These are phyloP conservation scores for Epichloe amarillans DNA, from an alignment of 2,329 filamentous ascomycete species.

Conservation along the genomic window DNA sequence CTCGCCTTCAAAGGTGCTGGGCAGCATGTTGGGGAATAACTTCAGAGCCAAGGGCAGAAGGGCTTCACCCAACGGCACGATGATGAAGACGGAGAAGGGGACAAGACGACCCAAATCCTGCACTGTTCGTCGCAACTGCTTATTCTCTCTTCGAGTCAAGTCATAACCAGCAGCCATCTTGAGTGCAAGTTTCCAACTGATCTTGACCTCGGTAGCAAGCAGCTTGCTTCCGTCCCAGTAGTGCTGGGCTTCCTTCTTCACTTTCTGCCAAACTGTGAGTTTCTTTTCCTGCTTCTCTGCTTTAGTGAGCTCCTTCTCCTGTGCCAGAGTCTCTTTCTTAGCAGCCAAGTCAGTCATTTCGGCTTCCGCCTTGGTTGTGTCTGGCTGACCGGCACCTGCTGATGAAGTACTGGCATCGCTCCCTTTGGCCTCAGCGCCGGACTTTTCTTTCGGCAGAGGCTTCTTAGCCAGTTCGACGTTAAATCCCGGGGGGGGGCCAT, in stretches of 20 bases:
- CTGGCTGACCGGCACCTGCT: slow-evolving; percentile 17
- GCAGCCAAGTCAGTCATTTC: slow-evolving; percentile 48
- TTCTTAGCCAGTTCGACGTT: slow-evolving; percentile 84
- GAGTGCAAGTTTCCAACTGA: slow-evolving; percentile 78
- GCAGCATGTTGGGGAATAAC: slow-evolving; percentile 93
- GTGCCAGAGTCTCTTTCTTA: slow-evolving; percentile 46
- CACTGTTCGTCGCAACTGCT: slow-evolving; percentile 85
- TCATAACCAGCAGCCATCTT: slow-evolving; percentile 99
- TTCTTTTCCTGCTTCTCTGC: slow-evolving; percentile 64
- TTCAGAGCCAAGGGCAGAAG: slow-evolving; percentile 83
- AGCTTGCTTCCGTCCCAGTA: slow-evolving; percentile 99
- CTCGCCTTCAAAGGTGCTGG: slow-evolving; percentile 91
- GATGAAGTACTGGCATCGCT: slow-evolving; percentile 15
- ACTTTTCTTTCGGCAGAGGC: slow-evolving; percentile 49
- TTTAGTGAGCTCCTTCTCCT: slow-evolving; percentile 44
- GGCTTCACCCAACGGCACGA: slow-evolving; percentile 90
- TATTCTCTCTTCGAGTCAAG: slow-evolving; percentile 81
- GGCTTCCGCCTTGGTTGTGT: slow-evolving; percentile 26
- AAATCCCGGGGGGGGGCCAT: slow-evolving; percentile 79
- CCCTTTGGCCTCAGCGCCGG: slow-evolving; percentile 19
- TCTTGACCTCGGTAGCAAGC: slow-evolving; percentile 79
- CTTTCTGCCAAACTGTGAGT: slow-evolving; percentile 75
- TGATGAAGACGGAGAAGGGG: slow-evolving; percentile 92
- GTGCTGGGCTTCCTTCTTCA: slow-evolving; percentile 86
- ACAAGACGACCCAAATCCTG: slow-evolving; percentile 86